These are phyloP conservation scores for Penicillium sp. DNA, from an alignment of 2,329 filamentous ascomycete genomes.

Conservation along the genomic window DNA sequence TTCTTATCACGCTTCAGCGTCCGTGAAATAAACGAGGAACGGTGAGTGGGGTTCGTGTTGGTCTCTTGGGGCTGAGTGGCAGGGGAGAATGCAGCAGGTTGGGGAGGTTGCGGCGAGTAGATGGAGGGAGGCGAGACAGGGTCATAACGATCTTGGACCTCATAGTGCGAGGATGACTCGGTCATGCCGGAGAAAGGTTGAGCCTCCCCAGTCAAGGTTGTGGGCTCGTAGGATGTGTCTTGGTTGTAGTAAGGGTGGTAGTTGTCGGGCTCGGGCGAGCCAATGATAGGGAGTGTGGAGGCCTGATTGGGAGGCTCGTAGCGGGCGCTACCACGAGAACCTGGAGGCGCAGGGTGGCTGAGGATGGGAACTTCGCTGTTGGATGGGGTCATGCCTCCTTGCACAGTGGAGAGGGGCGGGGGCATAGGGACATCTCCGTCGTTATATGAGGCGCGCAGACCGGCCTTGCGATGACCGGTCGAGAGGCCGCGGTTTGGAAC, in stretches of 20 bases:
- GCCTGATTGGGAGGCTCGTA: conserved; percentile 19
- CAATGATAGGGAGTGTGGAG: conserved; percentile 10
- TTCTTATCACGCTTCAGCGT: conserved; percentile 10
- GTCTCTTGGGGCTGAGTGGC: not conserved
- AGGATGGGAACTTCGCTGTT: conserved; percentile 28
- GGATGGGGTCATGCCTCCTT: conserved; percentile 20
- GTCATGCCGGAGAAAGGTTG: conserved; percentile 65
- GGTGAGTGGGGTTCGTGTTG: not conserved
- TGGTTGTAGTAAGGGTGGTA: conserved; percentile 19
- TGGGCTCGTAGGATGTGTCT: conserved; percentile 13
- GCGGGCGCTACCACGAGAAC: conserved; percentile 18
- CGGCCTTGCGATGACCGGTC: conserved; percentile 39
- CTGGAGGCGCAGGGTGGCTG: conserved; percentile 24
- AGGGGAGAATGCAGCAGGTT: not conserved
- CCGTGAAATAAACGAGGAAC: conserved; percentile 10
- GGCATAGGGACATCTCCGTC: conserved; percentile 7
- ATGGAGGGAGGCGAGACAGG: conserved; percentile 71
- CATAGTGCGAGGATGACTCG: conserved; percentile 16
- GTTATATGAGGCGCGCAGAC: conserved; percentile 17
- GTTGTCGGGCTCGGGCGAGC: conserved; percentile 13
- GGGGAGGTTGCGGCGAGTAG: conserved; percentile 49
- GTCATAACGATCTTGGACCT: conserved; percentile 54
- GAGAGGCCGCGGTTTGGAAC: conserved; percentile 39
- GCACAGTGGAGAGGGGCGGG: conserved; percentile 17
- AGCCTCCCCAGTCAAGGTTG: conserved; percentile 5